phyloP scores from a whole-genome alignment of 2,329 filamentous ascomycete genomes.

The Nemania serpens region DNA sequence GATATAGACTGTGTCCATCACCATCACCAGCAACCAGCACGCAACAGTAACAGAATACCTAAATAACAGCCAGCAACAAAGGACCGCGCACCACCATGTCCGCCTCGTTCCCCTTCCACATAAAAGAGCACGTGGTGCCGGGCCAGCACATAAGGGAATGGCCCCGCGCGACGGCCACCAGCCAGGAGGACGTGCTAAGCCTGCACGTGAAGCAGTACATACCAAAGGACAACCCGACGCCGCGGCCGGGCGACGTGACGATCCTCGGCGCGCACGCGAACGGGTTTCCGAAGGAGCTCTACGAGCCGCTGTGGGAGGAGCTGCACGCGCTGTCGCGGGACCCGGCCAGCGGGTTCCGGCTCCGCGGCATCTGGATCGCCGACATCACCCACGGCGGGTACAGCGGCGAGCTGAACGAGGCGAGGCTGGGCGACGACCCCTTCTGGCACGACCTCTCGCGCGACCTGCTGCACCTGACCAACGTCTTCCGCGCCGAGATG shows the following conservation, averaged over 20 bases:
- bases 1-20: no score
- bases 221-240: conserved; percentile 69
- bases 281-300: conserved; percentile 93
- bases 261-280: conserved; percentile 89
- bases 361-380: conserved; percentile 86
- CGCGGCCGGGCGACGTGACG: conserved; percentile 77
- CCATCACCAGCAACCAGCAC: no score
- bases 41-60: no score
- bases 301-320: conserved; percentile 91
- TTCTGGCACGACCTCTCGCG: conserved; percentile 85
- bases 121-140: conserved; percentile 75
- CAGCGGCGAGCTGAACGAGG: conserved; percentile 78
- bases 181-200: conserved; percentile 74
- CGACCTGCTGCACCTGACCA: conserved; percentile 84
- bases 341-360: conserved; percentile 58
- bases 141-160: conserved; percentile 84
- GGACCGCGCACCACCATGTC: conserved; percentile 31
- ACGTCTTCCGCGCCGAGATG: conserved; percentile 78
- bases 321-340: conserved; percentile 60
- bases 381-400: conserved; percentile 86
- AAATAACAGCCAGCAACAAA: not conserved
- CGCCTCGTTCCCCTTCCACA: conserved; percentile 56
- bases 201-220: conserved; percentile 88
- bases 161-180: conserved; percentile 69
- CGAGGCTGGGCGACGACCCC: conserved; percentile 80